These are phyloP conservation scores for Crithidia expoeki DNA, from an alignment of 208 protist genomes.

Conservation along the genomic window DNA sequence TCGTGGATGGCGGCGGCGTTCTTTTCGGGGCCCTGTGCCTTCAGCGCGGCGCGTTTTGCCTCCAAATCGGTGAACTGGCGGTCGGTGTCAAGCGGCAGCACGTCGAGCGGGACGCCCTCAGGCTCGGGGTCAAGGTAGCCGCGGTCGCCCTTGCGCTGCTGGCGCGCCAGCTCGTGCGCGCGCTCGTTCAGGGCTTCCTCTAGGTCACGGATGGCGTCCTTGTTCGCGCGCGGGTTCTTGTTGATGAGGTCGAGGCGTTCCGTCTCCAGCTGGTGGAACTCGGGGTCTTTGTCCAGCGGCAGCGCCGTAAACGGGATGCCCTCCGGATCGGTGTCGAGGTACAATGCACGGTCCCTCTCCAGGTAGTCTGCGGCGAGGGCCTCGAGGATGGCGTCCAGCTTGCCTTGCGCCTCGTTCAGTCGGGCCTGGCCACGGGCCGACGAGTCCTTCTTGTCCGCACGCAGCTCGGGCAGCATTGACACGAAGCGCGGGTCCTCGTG, in stretches of 20 bases:
- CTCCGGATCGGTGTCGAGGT: conserved; percentile 54
- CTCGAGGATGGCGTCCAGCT: conserved; percentile 61
- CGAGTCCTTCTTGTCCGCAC: conserved; percentile 50
- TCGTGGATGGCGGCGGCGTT: conserved; percentile 59
- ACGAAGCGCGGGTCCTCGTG: conserved; percentile 62
- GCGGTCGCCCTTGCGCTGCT: conserved; percentile 51
- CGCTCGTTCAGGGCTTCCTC: conserved; percentile 73
- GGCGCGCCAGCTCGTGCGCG: conserved; percentile 51
- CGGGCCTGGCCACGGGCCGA: conserved; percentile 39
- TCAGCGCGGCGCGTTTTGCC: conserved; percentile 58
- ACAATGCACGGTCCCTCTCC: conserved; percentile 53
- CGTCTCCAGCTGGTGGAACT: conserved; percentile 66
- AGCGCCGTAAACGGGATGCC: conserved; percentile 58
- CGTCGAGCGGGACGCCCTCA: conserved; percentile 62
- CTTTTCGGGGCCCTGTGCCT: conserved; percentile 51
- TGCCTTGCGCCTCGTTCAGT: conserved; percentile 60
- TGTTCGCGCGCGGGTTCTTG: conserved; percentile 53
- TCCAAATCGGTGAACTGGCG: conserved; percentile 66
- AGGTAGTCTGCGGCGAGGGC: conserved; percentile 59
- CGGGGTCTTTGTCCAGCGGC: conserved; percentile 50
- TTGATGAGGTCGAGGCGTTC: conserved; percentile 60
- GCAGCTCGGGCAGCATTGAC: conserved; percentile 61
- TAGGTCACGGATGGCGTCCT: conserved; percentile 51
- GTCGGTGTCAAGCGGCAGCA: conserved; percentile 71
- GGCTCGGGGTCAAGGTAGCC: conserved; percentile 74